Conservation (phyloP, 2,329 filamentous ascomycete species). For the Cercospora brassicicola region DNA sequence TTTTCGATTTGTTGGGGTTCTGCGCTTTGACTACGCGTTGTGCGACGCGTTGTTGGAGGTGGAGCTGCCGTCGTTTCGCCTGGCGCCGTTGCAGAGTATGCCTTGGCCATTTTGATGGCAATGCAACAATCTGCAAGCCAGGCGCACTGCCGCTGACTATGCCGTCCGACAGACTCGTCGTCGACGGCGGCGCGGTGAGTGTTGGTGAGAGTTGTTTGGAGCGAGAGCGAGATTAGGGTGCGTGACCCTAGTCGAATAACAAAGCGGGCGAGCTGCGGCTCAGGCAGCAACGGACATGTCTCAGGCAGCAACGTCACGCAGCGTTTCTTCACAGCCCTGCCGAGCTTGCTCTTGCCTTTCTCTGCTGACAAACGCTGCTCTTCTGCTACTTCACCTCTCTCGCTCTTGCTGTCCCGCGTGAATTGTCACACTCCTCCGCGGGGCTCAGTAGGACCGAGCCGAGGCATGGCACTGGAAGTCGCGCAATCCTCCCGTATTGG, state of each 20-base stretch:
- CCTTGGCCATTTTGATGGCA: slow-evolving; percentile 12
- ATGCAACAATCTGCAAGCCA: background rate
- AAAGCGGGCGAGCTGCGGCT: background rate
- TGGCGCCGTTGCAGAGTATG: slow-evolving; percentile 13
- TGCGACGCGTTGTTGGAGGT: slow-evolving; percentile 11
- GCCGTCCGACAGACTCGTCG: background rate
- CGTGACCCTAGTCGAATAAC: background rate
- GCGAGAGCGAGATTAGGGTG: background rate
- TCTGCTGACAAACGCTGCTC: background rate
- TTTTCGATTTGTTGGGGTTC: slow-evolving; percentile 8
- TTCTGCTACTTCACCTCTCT: background rate
- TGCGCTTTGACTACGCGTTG: slow-evolving; percentile 14
- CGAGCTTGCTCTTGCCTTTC: background rate
- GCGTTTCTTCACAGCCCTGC: background rate
- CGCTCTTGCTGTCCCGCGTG: background rate
- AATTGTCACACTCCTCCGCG: background rate
- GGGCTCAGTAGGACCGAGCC: background rate
- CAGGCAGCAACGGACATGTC: background rate
- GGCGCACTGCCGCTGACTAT: background rate
- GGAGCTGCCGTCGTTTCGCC: slow-evolving; percentile 2
- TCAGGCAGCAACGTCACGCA: background rate
- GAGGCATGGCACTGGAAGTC: background rate
- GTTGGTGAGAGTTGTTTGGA: background rate
- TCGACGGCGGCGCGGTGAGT: background rate
- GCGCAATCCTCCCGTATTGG: background rate